Evolutionary conservation across 305 asterid genomes (phyloP).

Genomic region (Andrographis paniculata): DNA sequence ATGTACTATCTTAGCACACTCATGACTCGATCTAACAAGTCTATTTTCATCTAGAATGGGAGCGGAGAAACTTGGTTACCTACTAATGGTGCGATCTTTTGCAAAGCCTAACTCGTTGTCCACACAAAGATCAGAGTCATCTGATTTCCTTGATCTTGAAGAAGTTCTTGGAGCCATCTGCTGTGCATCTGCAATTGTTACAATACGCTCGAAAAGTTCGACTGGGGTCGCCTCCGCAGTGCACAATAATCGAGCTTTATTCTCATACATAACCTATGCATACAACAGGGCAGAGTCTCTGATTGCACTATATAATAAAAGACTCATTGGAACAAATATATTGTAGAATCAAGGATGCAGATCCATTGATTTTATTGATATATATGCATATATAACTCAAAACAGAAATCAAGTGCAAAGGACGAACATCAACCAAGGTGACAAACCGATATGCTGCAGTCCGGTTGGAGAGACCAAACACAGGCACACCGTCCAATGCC

Average conservation of each 20-base stretch:
- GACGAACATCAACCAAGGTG: conserved; percentile 91
- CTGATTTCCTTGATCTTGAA: conserved; percentile 76
- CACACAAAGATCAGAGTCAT: conserved; percentile 61
- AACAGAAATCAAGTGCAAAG: conserved; percentile 8
- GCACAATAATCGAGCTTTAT: conserved; percentile 47
- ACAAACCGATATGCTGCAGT: conserved; percentile 94
- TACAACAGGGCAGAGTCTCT: neutral
- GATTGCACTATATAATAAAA: too few relatives aligned
- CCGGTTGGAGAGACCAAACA: conserved; percentile 74
- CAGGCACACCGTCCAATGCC: conserved; percentile 88
- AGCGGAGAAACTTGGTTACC: conserved; percentile 50
- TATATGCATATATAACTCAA: conserved; percentile 3
- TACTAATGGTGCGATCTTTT: conserved; percentile 92
- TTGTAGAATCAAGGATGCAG: neutral
- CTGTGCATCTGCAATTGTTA: conserved; percentile 54
- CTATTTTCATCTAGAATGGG: too few relatives aligned
- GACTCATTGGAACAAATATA: neutral
- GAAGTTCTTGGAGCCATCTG: conserved; percentile 73
- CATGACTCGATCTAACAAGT: too few relatives aligned
- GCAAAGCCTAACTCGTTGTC: conserved; percentile 94
- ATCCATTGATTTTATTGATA: neutral
- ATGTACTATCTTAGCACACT: too few relatives aligned
- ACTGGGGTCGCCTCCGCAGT: conserved; percentile 55
- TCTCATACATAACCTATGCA: conserved; percentile 48
- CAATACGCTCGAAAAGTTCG: conserved; percentile 43